Percentiles rank a stretch among this genome's conserved stretches.
Conservation (phyloP, 495 filamentous ascomycete species). For the Emericellopsis terricola region DNA sequence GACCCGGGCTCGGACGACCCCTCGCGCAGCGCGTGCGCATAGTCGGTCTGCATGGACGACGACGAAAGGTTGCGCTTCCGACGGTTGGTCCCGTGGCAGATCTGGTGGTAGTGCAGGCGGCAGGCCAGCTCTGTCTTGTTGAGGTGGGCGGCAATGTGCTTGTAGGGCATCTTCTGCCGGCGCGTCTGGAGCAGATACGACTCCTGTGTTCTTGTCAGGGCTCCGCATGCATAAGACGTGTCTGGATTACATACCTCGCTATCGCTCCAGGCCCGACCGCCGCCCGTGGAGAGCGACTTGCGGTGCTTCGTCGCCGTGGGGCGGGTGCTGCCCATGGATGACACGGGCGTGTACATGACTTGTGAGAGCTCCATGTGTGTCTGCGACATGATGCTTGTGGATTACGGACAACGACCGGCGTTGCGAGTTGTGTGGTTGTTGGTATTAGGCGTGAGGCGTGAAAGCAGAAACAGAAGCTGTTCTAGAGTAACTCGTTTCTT, state of each 20-base stretch:
- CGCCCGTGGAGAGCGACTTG: constrained; percentile 48
- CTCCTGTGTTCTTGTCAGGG: no score
- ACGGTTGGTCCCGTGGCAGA: constrained; percentile 62
- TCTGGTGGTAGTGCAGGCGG: constrained; percentile 68
- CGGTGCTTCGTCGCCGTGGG: constrained; percentile 31
- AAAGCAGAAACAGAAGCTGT: no score
- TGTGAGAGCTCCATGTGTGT: constrained; percentile 25
- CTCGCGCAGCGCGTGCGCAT: constrained; percentile 18
- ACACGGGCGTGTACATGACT: constrained; percentile 26
- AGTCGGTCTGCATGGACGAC: constrained; percentile 17
- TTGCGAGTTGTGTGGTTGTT: no score
- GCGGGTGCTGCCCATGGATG: constrained; percentile 4
- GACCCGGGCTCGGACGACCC: constrained; percentile 15
- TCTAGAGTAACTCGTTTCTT: no score
- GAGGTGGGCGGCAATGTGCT: constrained; percentile 66
- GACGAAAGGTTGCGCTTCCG: constrained; percentile 45
- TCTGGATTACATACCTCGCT: constrained; percentile 60
- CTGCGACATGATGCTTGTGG: constrained; percentile 20
- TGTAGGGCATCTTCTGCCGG: constrained; percentile 74
- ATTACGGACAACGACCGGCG: constrained; percentile 2
- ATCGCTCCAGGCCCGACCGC: constrained; percentile 59
- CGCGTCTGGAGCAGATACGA: constrained; percentile 71
- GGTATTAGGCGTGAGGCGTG: no score
- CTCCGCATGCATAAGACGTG: no score
- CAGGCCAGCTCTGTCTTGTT: constrained; percentile 79